phyloP scores from a whole-genome alignment of 495 filamentous ascomycete genomes.

The Glonium stellatum region DNA sequence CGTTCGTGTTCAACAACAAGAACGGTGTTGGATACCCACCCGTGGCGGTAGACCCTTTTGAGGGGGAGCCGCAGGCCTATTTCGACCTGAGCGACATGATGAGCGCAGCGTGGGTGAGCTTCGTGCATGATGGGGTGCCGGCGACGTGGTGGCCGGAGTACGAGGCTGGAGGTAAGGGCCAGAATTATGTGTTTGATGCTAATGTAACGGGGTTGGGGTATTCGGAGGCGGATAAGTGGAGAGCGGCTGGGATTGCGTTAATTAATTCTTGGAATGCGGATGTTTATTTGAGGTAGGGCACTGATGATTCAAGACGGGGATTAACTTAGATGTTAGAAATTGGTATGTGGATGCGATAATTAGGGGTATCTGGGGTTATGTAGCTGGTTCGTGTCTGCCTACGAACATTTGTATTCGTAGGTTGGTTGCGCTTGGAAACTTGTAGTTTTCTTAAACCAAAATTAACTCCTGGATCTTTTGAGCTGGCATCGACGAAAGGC shows the following conservation, averaged over 20 bases:
- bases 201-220: constrained; percentile 37
- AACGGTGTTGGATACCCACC: constrained; percentile 43
- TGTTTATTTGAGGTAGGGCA: constrained; percentile 11
- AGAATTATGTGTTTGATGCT: constrained; percentile 44
- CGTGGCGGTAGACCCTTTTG: constrained; percentile 39
- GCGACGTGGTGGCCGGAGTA: constrained; percentile 39
- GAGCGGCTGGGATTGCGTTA: constrained; percentile 39
- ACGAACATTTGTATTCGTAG: too few species aligned
- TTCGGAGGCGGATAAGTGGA: constrained; percentile 45
- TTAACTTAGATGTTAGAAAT: too few species aligned
- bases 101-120: constrained; percentile 48
- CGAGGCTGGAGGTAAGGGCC: constrained; percentile 8
- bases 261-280: constrained; percentile 36
- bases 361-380: too few species aligned
- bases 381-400: too few species aligned
- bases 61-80: constrained; percentile 41
- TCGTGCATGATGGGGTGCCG: constrained; percentile 47
- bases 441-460: too few species aligned
- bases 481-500: too few species aligned
- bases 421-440: too few species aligned
- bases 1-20: constrained; percentile 56
- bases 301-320: too few species aligned
- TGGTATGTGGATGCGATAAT: too few species aligned
- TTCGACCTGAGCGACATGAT: constrained; percentile 45
- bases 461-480: too few species aligned